A percentile compares a stretch with the other conserved stretches of the same genome.
phyloP scores from a whole-genome alignment of 75 land plant genomes.

The Sequoiadendron giganteum region DNA sequence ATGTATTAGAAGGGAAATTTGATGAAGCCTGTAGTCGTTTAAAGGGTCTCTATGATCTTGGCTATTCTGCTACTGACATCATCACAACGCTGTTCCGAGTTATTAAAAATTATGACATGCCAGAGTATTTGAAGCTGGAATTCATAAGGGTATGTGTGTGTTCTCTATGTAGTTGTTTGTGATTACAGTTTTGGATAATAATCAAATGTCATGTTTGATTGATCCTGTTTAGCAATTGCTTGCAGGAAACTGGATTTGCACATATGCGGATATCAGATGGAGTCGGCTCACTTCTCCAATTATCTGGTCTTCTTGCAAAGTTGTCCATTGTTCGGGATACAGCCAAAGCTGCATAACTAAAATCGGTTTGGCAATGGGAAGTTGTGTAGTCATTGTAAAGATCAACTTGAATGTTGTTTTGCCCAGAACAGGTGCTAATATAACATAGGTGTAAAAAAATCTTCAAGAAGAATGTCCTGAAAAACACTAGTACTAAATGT shows the following conservation, averaged over 20 bases:
- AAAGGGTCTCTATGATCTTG: constrained; percentile 95
- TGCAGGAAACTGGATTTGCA: constrained; percentile 98
- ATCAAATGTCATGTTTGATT: not conserved
- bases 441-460: not conserved
- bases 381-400: not conserved
- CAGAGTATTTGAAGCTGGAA: constrained; percentile 92
- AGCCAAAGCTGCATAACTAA: constrained; percentile 51
- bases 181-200: not conserved
- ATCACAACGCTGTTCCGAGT: constrained; percentile 95
- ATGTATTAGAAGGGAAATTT: constrained; percentile 86
- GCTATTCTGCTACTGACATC: constrained; percentile 99
- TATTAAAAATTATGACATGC: constrained; percentile 96
- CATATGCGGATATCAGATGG: constrained; percentile 99
- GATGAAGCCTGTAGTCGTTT: constrained; percentile 91
- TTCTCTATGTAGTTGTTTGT: not conserved
- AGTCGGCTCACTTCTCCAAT: constrained; percentile 89
- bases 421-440: not conserved
- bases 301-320: constrained; percentile 95
- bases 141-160: constrained; percentile 75
- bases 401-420: not conserved
- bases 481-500: not conserved
- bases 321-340: constrained; percentile 70
- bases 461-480: not conserved
- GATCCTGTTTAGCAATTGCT: not conserved
- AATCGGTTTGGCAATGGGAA: not conserved